Conservation (phyloP, 73 alveolate species). For the Tetrahymena thermophila region DNA sequence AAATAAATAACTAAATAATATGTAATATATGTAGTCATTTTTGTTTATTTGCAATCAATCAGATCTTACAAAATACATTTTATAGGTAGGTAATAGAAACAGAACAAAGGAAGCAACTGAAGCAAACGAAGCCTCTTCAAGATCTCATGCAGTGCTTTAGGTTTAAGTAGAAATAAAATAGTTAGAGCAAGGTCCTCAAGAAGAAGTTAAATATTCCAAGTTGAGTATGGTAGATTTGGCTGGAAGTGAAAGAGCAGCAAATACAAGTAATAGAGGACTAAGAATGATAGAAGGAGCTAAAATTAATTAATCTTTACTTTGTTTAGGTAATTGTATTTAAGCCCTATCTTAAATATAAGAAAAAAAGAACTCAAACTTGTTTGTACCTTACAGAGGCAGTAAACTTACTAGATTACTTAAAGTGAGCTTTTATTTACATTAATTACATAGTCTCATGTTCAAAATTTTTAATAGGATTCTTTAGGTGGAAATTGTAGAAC, state of each 20-base stretch:
- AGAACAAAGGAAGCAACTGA: conserved; percentile 98
- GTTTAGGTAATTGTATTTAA: conserved; percentile 98
- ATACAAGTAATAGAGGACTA: conserved; percentile 94
- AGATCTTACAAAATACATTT: not conserved
- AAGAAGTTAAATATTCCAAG: conserved; percentile 81
- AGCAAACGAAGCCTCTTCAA: conserved; percentile 92
- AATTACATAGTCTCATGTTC: not conserved
- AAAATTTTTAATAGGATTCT: conserved; percentile 72
- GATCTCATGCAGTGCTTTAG: conserved; percentile 92
- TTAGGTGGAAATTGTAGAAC: conserved; percentile 99
- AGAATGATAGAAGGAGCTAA: conserved; percentile 98
- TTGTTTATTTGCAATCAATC: too few species aligned
- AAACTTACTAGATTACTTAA: conserved; percentile 94
- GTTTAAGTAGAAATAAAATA: conserved; percentile 77
- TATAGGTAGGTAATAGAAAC: conserved; percentile 85
- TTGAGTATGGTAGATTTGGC: conserved; percentile 93
- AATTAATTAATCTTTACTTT: conserved; percentile 89
- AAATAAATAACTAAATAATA: too few species aligned
- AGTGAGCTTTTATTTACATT: not conserved
- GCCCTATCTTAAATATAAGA: conserved; percentile 90
- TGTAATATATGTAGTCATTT: too few species aligned
- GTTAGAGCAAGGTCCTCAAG: conserved; percentile 70
- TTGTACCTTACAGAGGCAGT: conserved; percentile 98
- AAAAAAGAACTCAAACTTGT: conserved; percentile 62
- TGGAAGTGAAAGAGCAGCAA: conserved; percentile 96